These are phyloP conservation scores for Penicillium canescens DNA, from an alignment of 495 filamentous ascomycete genomes.

Conservation along the genomic window DNA sequence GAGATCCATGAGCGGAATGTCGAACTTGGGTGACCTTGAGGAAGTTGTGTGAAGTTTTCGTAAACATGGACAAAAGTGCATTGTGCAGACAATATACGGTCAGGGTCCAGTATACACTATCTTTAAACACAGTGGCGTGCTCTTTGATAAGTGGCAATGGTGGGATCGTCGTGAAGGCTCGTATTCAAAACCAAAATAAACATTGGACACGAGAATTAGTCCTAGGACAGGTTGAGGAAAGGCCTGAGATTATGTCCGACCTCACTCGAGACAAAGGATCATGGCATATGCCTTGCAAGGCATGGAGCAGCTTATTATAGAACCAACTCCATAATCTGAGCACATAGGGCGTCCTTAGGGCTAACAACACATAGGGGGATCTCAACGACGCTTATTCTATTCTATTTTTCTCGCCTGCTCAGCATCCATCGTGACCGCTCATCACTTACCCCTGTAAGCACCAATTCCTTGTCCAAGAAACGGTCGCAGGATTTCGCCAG, in stretches of 20 bases:
- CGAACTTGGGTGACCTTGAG: too few relatives aligned
- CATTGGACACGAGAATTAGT: background rate
- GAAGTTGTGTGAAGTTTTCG: background rate
- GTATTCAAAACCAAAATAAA: slow-evolving; percentile 11
- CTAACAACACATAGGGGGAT: background rate
- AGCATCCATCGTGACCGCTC: background rate
- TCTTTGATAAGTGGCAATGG: slow-evolving; percentile 6
- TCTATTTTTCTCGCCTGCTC: background rate
- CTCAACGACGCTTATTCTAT: background rate
- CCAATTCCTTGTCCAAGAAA: background rate
- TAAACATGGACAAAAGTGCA: background rate
- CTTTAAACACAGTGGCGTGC: slow-evolving; percentile 14
- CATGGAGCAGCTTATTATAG: background rate
- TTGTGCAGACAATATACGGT: background rate
- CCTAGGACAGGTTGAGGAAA: background rate
- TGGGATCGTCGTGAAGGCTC: slow-evolving; percentile 14
- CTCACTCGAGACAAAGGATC: background rate
- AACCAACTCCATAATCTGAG: too few relatives aligned
- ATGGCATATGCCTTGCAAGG: background rate
- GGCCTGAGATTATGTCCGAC: background rate
- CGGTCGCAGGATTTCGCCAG: background rate
- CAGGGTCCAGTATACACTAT: slow-evolving; percentile 4
- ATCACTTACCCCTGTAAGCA: background rate
- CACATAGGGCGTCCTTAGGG: background rate
- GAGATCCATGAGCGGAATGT: slow-evolving; percentile 28